These are phyloP conservation scores for Antrodiella citrinella DNA, from an alignment of 768 basidiomycete species.

Conservation along the genomic window DNA sequence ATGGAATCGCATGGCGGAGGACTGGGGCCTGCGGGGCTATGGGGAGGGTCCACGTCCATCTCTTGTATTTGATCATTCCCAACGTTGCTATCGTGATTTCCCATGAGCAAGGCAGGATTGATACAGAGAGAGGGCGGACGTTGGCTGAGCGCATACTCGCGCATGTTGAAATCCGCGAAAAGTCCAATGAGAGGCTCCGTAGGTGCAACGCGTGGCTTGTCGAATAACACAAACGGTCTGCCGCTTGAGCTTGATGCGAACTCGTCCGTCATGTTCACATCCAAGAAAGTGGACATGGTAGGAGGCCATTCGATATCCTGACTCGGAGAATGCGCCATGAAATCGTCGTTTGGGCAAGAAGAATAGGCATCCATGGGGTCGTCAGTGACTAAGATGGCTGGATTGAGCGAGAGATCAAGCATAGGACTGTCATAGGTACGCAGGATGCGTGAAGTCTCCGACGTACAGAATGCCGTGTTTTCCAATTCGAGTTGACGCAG, in stretches of 20 bases:
- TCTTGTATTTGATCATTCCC: background rate
- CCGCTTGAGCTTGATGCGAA: background rate
- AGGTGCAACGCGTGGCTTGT: conserved; percentile 1
- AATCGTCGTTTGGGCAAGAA: conserved; percentile 12
- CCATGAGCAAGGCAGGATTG: conserved; percentile 33
- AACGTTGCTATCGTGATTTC: background rate
- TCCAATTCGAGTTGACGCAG: background rate
- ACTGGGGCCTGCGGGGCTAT: background rate
- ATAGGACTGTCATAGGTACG: too few relatives aligned
- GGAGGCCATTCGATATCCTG: background rate
- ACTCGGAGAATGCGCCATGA: conserved; percentile 4
- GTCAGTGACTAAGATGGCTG: background rate
- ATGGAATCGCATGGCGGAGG: background rate
- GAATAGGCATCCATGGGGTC: conserved; percentile 12
- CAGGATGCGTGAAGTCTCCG: too few relatives aligned
- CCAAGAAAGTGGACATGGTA: background rate
- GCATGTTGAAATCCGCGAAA: conserved; percentile 28
- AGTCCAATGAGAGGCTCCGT: conserved; percentile 15
- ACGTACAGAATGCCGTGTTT: background rate
- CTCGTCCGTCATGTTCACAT: background rate
- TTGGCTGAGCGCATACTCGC: conserved; percentile 15
- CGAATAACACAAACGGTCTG: background rate
- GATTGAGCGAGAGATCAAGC: background rate
- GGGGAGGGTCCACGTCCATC: background rate
- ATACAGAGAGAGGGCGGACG: conserved; percentile 21